phyloP scores from a whole-genome alignment of 768 basidiomycete genomes.

The Hortiboletus campestris region DNA sequence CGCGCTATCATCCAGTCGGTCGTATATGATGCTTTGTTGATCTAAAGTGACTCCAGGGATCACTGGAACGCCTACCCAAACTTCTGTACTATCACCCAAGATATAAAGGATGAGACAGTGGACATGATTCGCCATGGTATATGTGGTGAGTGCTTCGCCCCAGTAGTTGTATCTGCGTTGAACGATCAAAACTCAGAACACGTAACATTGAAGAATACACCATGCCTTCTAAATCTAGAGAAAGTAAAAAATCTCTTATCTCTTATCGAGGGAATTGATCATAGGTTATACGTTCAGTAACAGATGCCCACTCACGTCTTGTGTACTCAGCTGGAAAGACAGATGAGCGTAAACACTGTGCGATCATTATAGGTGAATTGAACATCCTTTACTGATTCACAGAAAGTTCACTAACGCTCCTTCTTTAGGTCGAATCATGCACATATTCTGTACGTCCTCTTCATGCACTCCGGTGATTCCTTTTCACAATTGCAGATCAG shows the following conservation, averaged over 20 bases:
- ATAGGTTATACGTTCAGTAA: conserved; percentile 8
- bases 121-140: conserved; percentile 27
- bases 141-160: conserved; percentile 19
- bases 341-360: conserved; percentile 13
- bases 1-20: background rate
- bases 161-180: background rate
- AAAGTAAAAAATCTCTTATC: conserved; percentile 22
- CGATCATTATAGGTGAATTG: conserved; percentile 21
- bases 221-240: conserved; percentile 19
- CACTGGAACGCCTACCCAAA: conserved; percentile 36
- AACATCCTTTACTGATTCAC: background rate
- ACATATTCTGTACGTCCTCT: conserved; percentile 24
- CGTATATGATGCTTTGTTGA: background rate
- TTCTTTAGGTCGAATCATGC: conserved; percentile 30
- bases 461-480: background rate
- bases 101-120: conserved; percentile 26
- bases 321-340: conserved; percentile 9
- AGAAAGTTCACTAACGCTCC: conserved; percentile 2
- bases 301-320: background rate
- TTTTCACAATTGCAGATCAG: conserved; percentile 25
- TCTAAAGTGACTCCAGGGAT: conserved; percentile 24
- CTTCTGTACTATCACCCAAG: conserved; percentile 24
- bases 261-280: conserved; percentile 27
- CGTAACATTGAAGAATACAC: conserved; percentile 24
- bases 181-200: conserved; percentile 15